A percentile compares a stretch with the other conserved stretches of the same genome.
Conservation (phyloP, 371 early-diverging fungal species). For the Actinomucor elegans region DNA sequence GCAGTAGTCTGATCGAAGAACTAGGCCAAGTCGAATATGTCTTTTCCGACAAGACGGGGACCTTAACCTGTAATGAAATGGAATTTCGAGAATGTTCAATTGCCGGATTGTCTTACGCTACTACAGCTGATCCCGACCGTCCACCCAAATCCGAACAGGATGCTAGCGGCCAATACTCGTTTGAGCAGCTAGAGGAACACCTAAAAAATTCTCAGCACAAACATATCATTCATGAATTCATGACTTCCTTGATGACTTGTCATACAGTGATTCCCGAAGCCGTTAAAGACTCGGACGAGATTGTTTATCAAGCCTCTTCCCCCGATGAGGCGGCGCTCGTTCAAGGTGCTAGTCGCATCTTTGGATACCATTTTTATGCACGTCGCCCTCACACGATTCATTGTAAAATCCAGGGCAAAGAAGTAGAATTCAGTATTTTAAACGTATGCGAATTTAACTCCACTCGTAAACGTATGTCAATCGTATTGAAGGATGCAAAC, state of each 20-base stretch:
- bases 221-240: conserved; percentile 67
- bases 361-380: conserved; percentile 72
- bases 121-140: conserved; percentile 67
- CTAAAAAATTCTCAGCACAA: conserved; percentile 11
- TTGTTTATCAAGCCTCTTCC: conserved; percentile 86
- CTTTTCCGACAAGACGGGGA: conserved; percentile 93
- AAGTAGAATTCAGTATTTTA: conserved; percentile 78
- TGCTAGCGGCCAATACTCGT: conserved; percentile 55
- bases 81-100: conserved; percentile 86
- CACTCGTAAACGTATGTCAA: conserved; percentile 97
- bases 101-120: conserved; percentile 73
- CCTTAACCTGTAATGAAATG: conserved; percentile 96
- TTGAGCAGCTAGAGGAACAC: conserved; percentile 61
- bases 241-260: conserved; percentile 87
- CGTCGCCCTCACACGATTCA: conserved; percentile 78
- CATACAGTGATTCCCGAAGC: conserved; percentile 96
- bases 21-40: conserved; percentile 89
- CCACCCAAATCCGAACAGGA: conserved; percentile 28
- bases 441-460: conserved; percentile 97
- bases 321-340: conserved; percentile 92
- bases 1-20: conserved; percentile 91
- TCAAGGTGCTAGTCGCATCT: conserved; percentile 65
- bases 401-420: conserved; percentile 60
- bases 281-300: conserved; percentile 40
- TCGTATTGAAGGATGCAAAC: conserved; percentile 82